Conservation (phyloP, 2,329 filamentous ascomycete genomes). For the Monosporascus sp. region DNA sequence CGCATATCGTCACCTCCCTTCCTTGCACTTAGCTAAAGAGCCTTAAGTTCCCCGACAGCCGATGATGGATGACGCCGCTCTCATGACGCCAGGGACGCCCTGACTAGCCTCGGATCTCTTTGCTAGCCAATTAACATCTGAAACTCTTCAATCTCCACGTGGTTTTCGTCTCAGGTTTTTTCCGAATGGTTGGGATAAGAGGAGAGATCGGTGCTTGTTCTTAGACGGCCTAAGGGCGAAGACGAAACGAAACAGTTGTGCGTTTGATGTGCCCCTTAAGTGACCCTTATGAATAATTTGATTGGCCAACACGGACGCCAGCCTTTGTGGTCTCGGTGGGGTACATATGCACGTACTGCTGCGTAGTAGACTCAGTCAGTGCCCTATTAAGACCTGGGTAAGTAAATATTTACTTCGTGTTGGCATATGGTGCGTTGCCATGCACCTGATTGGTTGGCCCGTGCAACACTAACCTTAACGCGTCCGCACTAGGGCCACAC, state of each 20-base stretch:
- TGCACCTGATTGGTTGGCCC: no score
- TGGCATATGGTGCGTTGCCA: no score
- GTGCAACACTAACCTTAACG: no score
- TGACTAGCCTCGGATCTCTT: neutral
- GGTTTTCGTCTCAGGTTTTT: neutral
- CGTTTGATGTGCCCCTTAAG: constrained; percentile 21
- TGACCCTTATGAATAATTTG: constrained; percentile 4
- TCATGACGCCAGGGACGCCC: neutral
- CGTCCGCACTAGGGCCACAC: no score
- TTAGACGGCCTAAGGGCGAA: neutral
- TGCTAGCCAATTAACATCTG: neutral
- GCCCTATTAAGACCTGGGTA: no score
- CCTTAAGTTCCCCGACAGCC: neutral
- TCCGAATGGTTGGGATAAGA: neutral
- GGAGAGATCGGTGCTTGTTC: neutral
- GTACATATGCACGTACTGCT: no score
- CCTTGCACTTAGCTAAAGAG: neutral
- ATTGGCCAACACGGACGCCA: constrained; percentile 7
- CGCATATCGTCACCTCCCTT: neutral
- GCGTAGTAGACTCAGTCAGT: no score
- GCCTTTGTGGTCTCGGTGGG: no score
- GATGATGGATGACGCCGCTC: neutral
- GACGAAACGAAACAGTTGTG: constrained; percentile 22
- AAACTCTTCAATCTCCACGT: neutral
- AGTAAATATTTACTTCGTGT: no score